A percentile compares a stretch with the other conserved stretches of the same genome.
Conservation (phyloP, 2,329 filamentous ascomycete species). For the Zasmidium cellare region DNA sequence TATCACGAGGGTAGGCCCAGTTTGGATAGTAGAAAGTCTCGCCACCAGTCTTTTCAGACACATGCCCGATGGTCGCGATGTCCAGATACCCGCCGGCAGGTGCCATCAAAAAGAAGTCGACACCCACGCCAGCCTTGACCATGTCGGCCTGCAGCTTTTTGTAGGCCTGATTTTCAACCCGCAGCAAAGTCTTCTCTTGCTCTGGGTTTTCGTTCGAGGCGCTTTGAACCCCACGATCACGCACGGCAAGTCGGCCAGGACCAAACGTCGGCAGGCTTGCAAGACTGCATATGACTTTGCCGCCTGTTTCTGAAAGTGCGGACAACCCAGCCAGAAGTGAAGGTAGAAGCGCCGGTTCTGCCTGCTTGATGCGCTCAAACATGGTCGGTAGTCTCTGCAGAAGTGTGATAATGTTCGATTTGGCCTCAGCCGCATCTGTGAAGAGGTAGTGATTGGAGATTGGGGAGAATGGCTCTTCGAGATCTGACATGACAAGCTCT, state of each 20-base stretch:
- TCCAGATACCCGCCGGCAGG: slow-evolving; percentile 90
- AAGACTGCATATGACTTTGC: slow-evolving; percentile 87
- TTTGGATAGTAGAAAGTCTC: slow-evolving; percentile 98
- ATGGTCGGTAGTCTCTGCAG: slow-evolving; percentile 78
- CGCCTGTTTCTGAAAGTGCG: slow-evolving; percentile 83
- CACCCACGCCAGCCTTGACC: slow-evolving; percentile 80
- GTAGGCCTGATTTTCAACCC: slow-evolving; percentile 86
- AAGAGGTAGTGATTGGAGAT: slow-evolving; percentile 82
- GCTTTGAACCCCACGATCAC: slow-evolving; percentile 84
- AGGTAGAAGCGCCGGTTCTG: slow-evolving; percentile 84
- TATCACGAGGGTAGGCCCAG: slow-evolving; percentile 84
- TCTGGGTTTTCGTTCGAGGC: slow-evolving; percentile 79
- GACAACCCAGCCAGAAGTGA: slow-evolving; percentile 79
- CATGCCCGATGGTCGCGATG: slow-evolving; percentile 85
- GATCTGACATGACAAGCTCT: slow-evolving; percentile 97
- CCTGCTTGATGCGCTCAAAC: slow-evolving; percentile 84
- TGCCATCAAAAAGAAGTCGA: slow-evolving; percentile 92
- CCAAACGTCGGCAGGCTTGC: slow-evolving; percentile 90
- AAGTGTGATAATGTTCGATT: slow-evolving; percentile 83
- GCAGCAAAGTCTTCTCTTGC: slow-evolving; percentile 86
- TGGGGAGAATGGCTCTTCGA: slow-evolving; percentile 94
- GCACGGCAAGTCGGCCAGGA: slow-evolving; percentile 77
- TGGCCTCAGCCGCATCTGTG: slow-evolving; percentile 89
- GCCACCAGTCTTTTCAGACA: slow-evolving; percentile 85
- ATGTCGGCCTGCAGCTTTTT: slow-evolving; percentile 84